Evolutionary conservation across 331 rosid species (phyloP), one percentile per base, ranked within the genome.

Genomic region (Pyracantha coccinea): DNA sequence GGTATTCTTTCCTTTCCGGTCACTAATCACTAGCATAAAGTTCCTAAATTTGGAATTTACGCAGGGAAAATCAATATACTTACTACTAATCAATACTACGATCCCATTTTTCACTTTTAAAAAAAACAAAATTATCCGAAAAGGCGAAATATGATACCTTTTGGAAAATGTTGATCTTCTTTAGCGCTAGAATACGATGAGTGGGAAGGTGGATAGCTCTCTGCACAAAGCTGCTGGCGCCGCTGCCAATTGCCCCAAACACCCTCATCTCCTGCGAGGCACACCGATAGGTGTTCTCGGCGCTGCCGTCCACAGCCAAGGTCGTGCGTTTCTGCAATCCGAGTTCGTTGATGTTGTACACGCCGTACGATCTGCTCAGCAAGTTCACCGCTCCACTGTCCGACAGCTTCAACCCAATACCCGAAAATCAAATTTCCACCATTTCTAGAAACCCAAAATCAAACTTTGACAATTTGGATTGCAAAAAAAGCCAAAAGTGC

Each of bases 171-270:
- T 94, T 94, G 69, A 94, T 94, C 88, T 91, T 94, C 90, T 91
- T 94, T 38, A 94, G 69, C 0, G 97, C 98, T 50, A 94, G 73
- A 76, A 94, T 87, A 66, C 93, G 88, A 77, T 93, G 97, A 4
- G 81, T 85, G 41, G 97, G 97, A 65, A 94, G 87, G 76, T 94
- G 98, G 15, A 94, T 87, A 72, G 96, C 98, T 86, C 97, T 91
- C 86, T 94, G 97, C 35, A 94, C 98, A 76, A 94, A 85, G 82
- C 97, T 90, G 69, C 98, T 94, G 13, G 98, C 98, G 20, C 98
- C 98, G 71, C 96, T 88, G 47, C 98, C 98, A 4, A 93, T 94
- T 29, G 96, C 96, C 75, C 98, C 98, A 85, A 91, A 91, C 70
- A 91, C 82, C 72, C 93, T 88, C 96, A 91, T 94, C 85, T 94